phyloP scores from a whole-genome alignment of 2,329 filamentous ascomycete genomes.

The Colletotrichum sp. region DNA sequence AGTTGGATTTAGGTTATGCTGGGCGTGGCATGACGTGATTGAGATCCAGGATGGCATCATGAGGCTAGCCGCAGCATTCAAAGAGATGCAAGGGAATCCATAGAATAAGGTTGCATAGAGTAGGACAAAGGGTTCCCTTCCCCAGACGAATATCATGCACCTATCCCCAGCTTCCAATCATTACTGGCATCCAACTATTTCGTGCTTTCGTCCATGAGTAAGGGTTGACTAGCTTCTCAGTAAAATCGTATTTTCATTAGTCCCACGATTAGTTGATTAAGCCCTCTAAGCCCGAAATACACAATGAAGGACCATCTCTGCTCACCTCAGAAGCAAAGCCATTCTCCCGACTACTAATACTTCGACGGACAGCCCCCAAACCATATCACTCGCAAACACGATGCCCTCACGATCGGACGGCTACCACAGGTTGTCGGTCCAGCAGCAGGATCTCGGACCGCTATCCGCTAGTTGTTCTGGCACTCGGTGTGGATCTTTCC shows the following conservation, averaged over 20 bases:
- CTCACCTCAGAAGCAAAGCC: no score
- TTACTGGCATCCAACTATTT: no score
- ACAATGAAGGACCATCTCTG: no score
- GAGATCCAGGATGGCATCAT: slow-evolving; percentile 70
- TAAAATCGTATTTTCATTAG: no score
- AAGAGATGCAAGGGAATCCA: neutral
- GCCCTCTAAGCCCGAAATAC: no score
- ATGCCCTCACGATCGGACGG: neutral
- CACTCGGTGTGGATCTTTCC: neutral
- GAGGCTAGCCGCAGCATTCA: slow-evolving; percentile 53
- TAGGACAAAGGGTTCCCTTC: neutral
- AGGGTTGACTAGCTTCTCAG: no score
- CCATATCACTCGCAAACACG: neutral
- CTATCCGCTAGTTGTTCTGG: neutral
- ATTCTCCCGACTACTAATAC: no score
- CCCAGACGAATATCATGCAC: neutral
- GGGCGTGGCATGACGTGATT: slow-evolving; percentile 72
- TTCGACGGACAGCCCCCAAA: no score
- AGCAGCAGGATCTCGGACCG: neutral
- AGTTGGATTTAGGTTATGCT: slow-evolving; percentile 68
- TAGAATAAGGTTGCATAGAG: neutral
- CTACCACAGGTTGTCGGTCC: neutral
- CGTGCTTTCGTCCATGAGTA: no score
- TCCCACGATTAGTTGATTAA: no score
- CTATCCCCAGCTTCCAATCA: neutral